Percentiles rank a stretch among this genome's conserved stretches.
Conservation (phyloP, 2,329 filamentous ascomycete species). For the Monilinia aucupariae region DNA sequence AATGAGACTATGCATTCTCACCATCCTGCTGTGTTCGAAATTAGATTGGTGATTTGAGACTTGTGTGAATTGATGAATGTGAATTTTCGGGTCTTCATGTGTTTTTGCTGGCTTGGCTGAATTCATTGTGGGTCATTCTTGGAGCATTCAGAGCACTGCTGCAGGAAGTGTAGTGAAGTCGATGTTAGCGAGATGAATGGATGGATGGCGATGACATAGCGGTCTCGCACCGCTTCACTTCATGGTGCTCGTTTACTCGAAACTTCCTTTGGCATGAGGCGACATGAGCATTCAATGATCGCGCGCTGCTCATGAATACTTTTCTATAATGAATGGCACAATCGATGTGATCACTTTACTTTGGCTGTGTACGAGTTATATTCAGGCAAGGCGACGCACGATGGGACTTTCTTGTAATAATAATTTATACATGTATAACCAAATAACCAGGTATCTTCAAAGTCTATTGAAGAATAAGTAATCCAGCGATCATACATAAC, state of each 20-base stretch:
- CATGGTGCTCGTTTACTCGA: neutral
- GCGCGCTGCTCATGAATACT: neutral
- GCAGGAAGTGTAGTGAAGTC: neutral
- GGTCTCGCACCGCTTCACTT: neutral
- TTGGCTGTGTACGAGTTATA: accelerated
- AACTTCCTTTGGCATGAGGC: neutral
- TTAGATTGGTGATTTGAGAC: neutral
- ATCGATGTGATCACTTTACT: neutral
- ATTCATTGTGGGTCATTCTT: no score
- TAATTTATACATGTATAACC: neutral
- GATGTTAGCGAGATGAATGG: neutral
- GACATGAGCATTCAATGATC: no score
- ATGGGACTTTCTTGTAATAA: no score
- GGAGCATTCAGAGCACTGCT: neutral
- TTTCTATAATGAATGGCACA: neutral
- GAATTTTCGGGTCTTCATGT: neutral
- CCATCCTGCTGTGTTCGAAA: neutral
- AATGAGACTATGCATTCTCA: neutral
- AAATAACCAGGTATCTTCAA: neutral
- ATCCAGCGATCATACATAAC: neutral
- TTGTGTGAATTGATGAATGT: neutral
- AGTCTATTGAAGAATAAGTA: neutral
- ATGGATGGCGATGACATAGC: neutral
- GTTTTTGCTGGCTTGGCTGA: neutral
- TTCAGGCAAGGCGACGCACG: no score